A percentile compares a stretch with the other conserved stretches of the same genome.
Conservation (phyloP, 805 yeast species). For the Jamesozyma jinghongensis region DNA sequence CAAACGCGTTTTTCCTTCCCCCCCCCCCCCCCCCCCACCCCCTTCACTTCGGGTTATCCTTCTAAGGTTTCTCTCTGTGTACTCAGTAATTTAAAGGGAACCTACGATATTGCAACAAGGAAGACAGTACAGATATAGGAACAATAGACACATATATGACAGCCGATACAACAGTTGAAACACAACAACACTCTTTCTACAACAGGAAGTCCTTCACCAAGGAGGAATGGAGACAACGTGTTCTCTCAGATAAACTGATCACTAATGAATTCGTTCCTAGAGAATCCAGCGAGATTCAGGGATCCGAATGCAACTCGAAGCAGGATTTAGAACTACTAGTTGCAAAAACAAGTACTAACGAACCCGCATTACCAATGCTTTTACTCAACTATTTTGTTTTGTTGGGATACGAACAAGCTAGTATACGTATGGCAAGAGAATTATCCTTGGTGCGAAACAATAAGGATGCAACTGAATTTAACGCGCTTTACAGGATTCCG, state of each 20-base stretch:
- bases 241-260: constrained; percentile 4
- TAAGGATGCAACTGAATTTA: constrained; percentile 27
- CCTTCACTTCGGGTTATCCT: too few species aligned
- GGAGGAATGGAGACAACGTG: constrained; percentile 25
- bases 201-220: constrained; percentile 16
- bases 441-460: constrained; percentile 28
- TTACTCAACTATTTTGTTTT: constrained; percentile 66
- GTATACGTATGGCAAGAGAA: constrained; percentile 52
- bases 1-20: too few species aligned
- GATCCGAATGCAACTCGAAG: too few species aligned
- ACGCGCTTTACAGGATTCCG: constrained; percentile 19
- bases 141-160: not conserved
- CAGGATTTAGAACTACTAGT: too few species aligned
- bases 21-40: too few species aligned
- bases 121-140: not conserved
- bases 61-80: too few species aligned
- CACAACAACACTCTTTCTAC: not conserved
- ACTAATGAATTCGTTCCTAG: not conserved
- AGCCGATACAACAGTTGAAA: too few species aligned
- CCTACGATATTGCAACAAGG: not conserved
- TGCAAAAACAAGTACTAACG: constrained; percentile 1
- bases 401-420: constrained; percentile 70
- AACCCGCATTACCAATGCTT: constrained; percentile 35
- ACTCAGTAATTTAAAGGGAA: too few species aligned
- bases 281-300: too few species aligned